These are phyloP conservation scores for Athelia sp. DNA, from an alignment of 1,284 basidiomycete genomes.

Conservation along the genomic window DNA sequence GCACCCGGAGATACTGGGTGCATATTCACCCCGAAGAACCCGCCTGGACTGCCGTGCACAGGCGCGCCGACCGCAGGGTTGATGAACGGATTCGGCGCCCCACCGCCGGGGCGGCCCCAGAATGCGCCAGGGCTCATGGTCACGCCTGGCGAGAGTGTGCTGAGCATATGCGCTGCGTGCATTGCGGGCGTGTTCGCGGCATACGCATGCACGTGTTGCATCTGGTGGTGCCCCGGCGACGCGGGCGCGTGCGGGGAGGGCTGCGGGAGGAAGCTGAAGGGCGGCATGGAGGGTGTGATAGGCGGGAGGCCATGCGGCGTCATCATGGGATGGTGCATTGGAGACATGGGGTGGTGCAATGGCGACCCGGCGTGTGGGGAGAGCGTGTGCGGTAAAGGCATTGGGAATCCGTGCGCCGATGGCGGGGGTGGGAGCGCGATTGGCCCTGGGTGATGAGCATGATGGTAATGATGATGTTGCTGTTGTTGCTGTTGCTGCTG, in stretches of 20 bases:
- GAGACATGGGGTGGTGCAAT: slow-evolving; percentile 28
- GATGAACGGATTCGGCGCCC: slow-evolving; percentile 47
- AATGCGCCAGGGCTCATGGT: slow-evolving; percentile 69
- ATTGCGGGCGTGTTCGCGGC: no score
- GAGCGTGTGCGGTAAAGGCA: slow-evolving; percentile 21
- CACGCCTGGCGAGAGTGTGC: slow-evolving; percentile 59
- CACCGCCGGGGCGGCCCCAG: slow-evolving; percentile 52
- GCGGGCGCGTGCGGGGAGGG: slow-evolving; percentile 18
- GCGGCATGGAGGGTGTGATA: slow-evolving; percentile 77
- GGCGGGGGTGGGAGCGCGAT: slow-evolving; percentile 63
- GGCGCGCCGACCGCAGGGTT: slow-evolving; percentile 71
- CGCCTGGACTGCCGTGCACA: slow-evolving; percentile 24
- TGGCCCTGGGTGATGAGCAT: slow-evolving; percentile 58
- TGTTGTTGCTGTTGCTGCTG: slow-evolving; percentile 11
- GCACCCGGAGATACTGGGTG: not conserved
- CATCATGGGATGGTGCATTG: slow-evolving; percentile 34
- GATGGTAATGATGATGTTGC: slow-evolving; percentile 33
- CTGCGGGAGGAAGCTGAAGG: slow-evolving; percentile 63
- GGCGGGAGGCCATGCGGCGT: slow-evolving; percentile 70
- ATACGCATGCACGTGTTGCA: slow-evolving; percentile 11
- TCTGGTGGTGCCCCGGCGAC: slow-evolving; percentile 4
- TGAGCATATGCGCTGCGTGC: slow-evolving; percentile 18
- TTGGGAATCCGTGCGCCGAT: slow-evolving; percentile 35
- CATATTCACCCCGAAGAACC: slow-evolving; percentile 6
- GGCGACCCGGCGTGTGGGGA: slow-evolving; percentile 26